Base-by-base conservation (phyloP, 2,329 filamentous ascomycete species). In the Seiridium cupressi region DNA sequence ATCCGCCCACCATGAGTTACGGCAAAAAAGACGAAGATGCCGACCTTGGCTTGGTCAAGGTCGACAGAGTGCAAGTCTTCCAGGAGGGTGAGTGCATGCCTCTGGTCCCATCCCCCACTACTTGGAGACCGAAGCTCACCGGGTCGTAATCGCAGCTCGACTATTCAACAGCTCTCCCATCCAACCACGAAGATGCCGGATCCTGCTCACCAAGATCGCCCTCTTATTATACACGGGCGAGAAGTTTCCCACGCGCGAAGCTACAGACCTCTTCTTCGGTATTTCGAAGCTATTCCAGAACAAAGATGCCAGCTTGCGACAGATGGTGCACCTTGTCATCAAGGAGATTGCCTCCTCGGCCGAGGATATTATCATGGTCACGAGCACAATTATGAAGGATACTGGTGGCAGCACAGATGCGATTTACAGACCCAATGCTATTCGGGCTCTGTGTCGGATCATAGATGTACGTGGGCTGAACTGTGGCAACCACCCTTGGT, bases 271-370 rank as follows among this genome's bases (percentile, higher is more conserved):
- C 66, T 99, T 99, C 87, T 98, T 98, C 76, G 93, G 94, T 69
- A 98, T 96, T 77, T 98, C 94, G 63, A 98, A 98, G 84, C 86
- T 98, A 62, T 99, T 99, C 85, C 94, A 98, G 83, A 98, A 98
- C 80, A 98, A 97, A 79, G 95, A 99, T 89, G 91, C 93, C 71
- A 94, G 92, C 70, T 84, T 99, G 74, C 92, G 95, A 72, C 95
- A 99, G 83, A 97, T 98, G 93, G 94, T 99, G 56, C 96, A 98
- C 80, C 84, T 98, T 67, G 89, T 97, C 74, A 92, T 98, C 81
- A 99, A 98, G 86, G 95, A 99, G 84, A 84, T 99, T 71, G 92
- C 94, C 67, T 88, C 89, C 76, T 97, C 93, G 32, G 95, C 95
- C 61, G 93, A 98, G 81, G 95, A 99, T 83, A 96, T 97, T 65